phyloP scores from a whole-genome alignment of 2,329 filamentous ascomycete genomes.

The Cladosporium phlei region DNA sequence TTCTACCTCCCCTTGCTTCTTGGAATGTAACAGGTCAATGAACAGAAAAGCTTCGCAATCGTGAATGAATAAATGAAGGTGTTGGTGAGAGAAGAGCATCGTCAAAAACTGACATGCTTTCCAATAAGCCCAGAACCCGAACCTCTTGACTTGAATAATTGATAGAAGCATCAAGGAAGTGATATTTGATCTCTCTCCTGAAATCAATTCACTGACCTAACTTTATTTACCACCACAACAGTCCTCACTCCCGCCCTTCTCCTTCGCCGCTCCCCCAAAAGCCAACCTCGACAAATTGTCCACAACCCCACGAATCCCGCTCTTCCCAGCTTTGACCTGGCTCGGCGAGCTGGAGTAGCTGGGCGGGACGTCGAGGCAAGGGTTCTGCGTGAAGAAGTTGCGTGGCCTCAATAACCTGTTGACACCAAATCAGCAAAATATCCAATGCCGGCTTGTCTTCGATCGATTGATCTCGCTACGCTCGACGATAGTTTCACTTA shows the following conservation, averaged over 20 bases:
- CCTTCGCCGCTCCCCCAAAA: slow-evolving; percentile 36
- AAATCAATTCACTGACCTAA: too few relatives aligned
- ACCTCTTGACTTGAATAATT: too few relatives aligned
- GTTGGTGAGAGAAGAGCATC: too few relatives aligned
- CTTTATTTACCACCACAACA: slow-evolving; percentile 7
- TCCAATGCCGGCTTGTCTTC: too few relatives aligned
- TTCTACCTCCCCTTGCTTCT: too few relatives aligned
- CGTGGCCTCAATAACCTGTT: slow-evolving; percentile 61
- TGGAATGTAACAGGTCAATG: too few relatives aligned
- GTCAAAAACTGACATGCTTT: too few relatives aligned
- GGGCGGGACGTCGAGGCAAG: slow-evolving; percentile 74
- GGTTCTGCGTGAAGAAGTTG: slow-evolving; percentile 78
- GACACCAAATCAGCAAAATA: not conserved
- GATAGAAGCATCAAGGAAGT: too few relatives aligned
- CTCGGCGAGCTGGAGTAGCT: slow-evolving; percentile 69
- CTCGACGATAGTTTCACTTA: not conserved
- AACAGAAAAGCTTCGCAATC: too few relatives aligned
- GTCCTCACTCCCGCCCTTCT: slow-evolving; percentile 29
- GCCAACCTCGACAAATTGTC: slow-evolving; percentile 49
- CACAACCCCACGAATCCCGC: slow-evolving; percentile 37
- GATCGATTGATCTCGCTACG: not conserved
- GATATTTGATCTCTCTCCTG: too few relatives aligned
- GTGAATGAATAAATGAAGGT: too few relatives aligned
- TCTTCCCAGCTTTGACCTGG: slow-evolving; percentile 48
- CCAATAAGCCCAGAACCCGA: too few relatives aligned